These are phyloP conservation scores for Lactarius hatsudake DNA, from an alignment of 768 basidiomycete species.

Conservation along the genomic window DNA sequence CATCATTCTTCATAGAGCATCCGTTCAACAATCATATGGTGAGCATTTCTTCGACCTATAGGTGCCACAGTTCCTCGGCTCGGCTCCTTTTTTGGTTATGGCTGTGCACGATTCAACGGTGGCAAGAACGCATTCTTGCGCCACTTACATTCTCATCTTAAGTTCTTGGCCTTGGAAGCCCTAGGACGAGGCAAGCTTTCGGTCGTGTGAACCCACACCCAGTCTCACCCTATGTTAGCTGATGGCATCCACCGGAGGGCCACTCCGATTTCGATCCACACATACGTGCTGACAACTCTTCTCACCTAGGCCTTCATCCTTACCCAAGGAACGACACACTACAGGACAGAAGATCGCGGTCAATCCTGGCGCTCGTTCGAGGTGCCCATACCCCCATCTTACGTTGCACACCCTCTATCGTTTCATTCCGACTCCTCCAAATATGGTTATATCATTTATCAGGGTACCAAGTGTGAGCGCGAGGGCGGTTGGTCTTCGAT, in stretches of 20 bases:
- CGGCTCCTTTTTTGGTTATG: background rate
- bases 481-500: constrained; percentile 46
- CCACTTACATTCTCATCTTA: background rate
- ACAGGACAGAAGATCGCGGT: constrained; percentile 85
- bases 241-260: background rate
- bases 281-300: constrained; percentile 1
- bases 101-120: background rate
- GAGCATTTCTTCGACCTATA: constrained; percentile 4
- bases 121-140: background rate
- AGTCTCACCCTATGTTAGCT: too few relatives aligned
- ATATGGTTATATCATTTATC: constrained; percentile 73
- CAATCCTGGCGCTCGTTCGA: constrained; percentile 83
- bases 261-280: background rate
- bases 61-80: background rate
- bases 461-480: constrained; percentile 60
- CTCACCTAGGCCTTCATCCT: constrained; percentile 76
- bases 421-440: constrained; percentile 59
- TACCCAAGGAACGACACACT: constrained; percentile 72
- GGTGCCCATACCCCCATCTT: constrained; percentile 57
- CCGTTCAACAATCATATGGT: constrained; percentile 66
- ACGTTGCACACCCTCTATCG: constrained; percentile 65
- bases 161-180: background rate
- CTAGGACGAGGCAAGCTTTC: background rate
- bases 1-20: constrained; percentile 77
- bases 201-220: background rate